Evolutionary conservation across 139 green algal genomes (phyloP), one percentile per base, ranked within the genome.

Genomic region (Haematococcus lacustris): DNA sequence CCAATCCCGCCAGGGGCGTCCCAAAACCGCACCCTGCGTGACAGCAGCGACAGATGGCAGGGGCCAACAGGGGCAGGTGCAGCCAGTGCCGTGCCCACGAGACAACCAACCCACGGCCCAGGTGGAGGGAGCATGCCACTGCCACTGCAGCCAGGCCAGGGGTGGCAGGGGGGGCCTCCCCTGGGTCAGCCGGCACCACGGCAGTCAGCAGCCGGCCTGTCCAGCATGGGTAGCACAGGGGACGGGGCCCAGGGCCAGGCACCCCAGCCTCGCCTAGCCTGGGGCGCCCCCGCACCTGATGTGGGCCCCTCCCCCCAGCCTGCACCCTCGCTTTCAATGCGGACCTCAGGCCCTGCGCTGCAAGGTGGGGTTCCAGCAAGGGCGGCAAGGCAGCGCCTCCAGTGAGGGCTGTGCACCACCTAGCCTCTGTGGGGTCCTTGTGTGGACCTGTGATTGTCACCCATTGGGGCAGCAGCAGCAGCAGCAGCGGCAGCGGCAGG

Each of bases 401-500:
- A 57, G n/a, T n/a, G 47, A 57, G 21, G 47, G 47, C 47, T n/a
- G 47, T 57, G 13, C 17, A 21, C 47, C 47, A 57, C 17, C 47
- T n/a, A 57, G 17, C 21, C 21, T 57, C 47, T n/a, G n/a, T n/a
- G n/a, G n/a, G n/a, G n/a, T n/a, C n/a, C n/a, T n/a, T n/a, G n/a
- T n/a, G n/a, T n/a, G n/a, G n/a, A n/a, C n/a, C n/a, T n/a, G n/a
- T 57, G 47, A 21, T 21, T 57, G 47, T n/a, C 13, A n/a, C 47
- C 32, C 17, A 63, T 26, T n/a, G 17, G 53, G 6, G 53, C 53
- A 63, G 53, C 7, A 63, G 53, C 7, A 63, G 53, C 53, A 13
- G 53, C 53, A 63, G 47, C 78, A 68, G 65, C 37, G 38, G 13
- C 68, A 47, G 41, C 35, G 70, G 47, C 30, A 66, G 51, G 65